These are phyloP conservation scores for Staphylotrichum longicolle DNA, from an alignment of 495 filamentous ascomycete genomes.

Conservation along the genomic window DNA sequence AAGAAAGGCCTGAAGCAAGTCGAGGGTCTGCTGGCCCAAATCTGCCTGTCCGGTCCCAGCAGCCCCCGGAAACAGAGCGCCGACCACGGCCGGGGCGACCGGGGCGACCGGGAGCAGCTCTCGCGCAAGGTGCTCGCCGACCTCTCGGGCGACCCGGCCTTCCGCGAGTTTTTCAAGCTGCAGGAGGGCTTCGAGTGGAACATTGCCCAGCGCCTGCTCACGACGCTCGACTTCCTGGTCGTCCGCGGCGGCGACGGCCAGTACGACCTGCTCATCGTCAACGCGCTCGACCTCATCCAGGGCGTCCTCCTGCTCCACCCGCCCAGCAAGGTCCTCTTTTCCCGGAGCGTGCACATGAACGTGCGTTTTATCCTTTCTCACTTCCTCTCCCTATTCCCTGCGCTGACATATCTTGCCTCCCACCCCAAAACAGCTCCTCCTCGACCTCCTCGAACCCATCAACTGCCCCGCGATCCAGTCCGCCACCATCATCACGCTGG, in stretches of 20 bases:
- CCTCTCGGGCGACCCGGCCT: slow-evolving; percentile 80
- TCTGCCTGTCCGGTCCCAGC: slow-evolving; percentile 70
- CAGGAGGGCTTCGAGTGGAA: slow-evolving; percentile 99
- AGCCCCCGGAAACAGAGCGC: slow-evolving; percentile 29
- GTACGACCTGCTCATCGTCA: slow-evolving; percentile 86
- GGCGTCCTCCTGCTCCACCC: slow-evolving; percentile 88
- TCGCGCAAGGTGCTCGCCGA: slow-evolving; percentile 61
- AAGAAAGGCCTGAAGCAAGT: slow-evolving; percentile 93
- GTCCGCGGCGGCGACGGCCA: slow-evolving; percentile 75
- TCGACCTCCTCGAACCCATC: slow-evolving; percentile 90
- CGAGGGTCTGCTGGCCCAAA: slow-evolving; percentile 92
- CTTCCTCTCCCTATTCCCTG: background rate
- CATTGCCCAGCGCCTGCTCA: slow-evolving; percentile 80
- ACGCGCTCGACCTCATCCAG: slow-evolving; percentile 85
- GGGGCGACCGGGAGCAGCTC: slow-evolving; percentile 24
- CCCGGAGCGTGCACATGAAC: slow-evolving; percentile 92
- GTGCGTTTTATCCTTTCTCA: slow-evolving; percentile 39
- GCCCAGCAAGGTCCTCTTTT: slow-evolving; percentile 84
- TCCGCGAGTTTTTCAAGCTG: slow-evolving; percentile 92
- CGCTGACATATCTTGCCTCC: slow-evolving; percentile 6
- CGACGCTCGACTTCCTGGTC: slow-evolving; percentile 82
- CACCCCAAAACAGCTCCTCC: slow-evolving; percentile 58
- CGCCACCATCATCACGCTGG: slow-evolving; percentile 81
- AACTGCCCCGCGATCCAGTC: slow-evolving; percentile 91
- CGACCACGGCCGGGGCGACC: slow-evolving; percentile 23